Conservation (phyloP, 768 basidiomycete species). For the Plicaturopsis crispa region DNA sequence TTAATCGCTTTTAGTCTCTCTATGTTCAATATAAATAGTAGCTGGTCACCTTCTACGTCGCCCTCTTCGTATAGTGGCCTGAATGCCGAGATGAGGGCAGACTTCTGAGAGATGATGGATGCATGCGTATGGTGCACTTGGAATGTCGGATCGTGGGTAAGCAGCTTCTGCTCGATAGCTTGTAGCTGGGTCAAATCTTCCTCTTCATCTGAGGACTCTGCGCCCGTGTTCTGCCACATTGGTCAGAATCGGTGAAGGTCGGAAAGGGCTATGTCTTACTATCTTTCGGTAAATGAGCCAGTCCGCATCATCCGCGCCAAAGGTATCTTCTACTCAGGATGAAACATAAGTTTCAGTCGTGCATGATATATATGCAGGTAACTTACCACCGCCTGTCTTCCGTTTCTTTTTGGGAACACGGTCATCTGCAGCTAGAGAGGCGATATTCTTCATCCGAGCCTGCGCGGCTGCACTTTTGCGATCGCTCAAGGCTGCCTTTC, state of each 20-base stretch:
- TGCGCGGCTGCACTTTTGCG: slow-evolving; percentile 94
- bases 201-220: slow-evolving; percentile 81
- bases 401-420: slow-evolving; percentile 78
- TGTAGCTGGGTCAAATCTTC: slow-evolving; percentile 70
- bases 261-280: slow-evolving; percentile 27
- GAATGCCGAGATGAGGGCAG: slow-evolving; percentile 83
- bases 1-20: not conserved
- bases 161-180: slow-evolving; percentile 70
- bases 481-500: slow-evolving; percentile 78
- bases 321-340: slow-evolving; percentile 69
- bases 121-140: slow-evolving; percentile 76
- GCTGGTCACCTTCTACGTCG: slow-evolving; percentile 47
- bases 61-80: slow-evolving; percentile 72
- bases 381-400: slow-evolving; percentile 70
- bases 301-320: slow-evolving; percentile 91
- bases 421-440: slow-evolving; percentile 84
- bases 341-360: slow-evolving; percentile 2
- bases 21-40: not conserved
- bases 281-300: slow-evolving; percentile 99
- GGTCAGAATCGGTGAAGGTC: not conserved
- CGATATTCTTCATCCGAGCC: slow-evolving; percentile 93
- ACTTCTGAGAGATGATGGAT: slow-evolving; percentile 66
- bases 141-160: slow-evolving; percentile 82
- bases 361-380: too few relatives aligned
- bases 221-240: slow-evolving; percentile 49